A percentile compares a stretch with the other conserved stretches of the same genome.
phyloP scores from a whole-genome alignment of 192 early-diverging fungal genomes.

The Backusella tuberculispora region DNA sequence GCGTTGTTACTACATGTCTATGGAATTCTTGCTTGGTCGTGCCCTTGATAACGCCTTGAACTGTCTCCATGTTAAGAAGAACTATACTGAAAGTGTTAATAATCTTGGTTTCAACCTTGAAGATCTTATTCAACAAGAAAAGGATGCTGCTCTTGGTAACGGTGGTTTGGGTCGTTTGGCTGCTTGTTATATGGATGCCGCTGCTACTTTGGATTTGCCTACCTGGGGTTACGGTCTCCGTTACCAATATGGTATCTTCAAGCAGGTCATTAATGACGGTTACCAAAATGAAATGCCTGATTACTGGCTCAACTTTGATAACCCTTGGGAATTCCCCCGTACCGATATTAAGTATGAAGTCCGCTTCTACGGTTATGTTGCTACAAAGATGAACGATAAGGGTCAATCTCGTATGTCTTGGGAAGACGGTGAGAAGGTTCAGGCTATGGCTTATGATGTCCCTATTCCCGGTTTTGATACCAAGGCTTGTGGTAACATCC shows the following conservation, averaged over 20 bases:
- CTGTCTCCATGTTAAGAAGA: slow-evolving; percentile 81
- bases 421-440: slow-evolving; percentile 85
- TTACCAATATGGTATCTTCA: slow-evolving; percentile 99
- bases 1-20: slow-evolving; percentile 96
- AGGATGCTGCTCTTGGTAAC: slow-evolving; percentile 96
- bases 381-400: slow-evolving; percentile 67
- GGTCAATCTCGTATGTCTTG: slow-evolving; percentile 73
- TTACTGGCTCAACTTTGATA: slow-evolving; percentile 96
- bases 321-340: slow-evolving; percentile 97
- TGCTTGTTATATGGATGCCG: slow-evolving; percentile 97
- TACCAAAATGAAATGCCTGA: slow-evolving; percentile 95
- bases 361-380: slow-evolving; percentile 88
- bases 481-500: slow-evolving; percentile 96
- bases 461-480: slow-evolving; percentile 91
- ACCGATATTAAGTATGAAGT: slow-evolving; percentile 90
- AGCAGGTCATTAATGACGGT: slow-evolving; percentile 95
- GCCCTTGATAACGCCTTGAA: slow-evolving; percentile 98
- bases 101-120: slow-evolving; percentile 92
- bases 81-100: slow-evolving; percentile 63
- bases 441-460: slow-evolving; percentile 95
- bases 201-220: slow-evolving; percentile 92
- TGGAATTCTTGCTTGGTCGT: slow-evolving; percentile 96
- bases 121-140: slow-evolving; percentile 91
- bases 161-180: slow-evolving; percentile 97
- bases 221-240: slow-evolving; percentile 98